Conservation (phyloP, 1,284 basidiomycete species). For the Lentinula novae-zelandiae region DNA sequence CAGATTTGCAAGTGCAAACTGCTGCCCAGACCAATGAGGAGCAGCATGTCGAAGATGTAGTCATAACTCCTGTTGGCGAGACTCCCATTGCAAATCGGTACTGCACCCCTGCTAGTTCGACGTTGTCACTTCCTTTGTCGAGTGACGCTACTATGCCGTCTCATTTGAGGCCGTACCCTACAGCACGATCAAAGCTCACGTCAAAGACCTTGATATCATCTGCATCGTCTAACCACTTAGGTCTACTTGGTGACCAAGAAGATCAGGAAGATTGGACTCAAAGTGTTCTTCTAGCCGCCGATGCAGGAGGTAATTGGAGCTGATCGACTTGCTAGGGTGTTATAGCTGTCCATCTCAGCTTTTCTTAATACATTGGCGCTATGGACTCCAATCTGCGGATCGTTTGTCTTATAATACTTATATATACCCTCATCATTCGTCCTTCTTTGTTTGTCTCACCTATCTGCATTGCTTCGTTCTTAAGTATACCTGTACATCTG, state of each 20-base stretch:
- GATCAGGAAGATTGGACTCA: conserved; percentile 55
- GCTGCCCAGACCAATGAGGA: not conserved
- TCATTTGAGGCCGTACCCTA: conserved; percentile 27
- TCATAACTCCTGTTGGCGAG: conserved; percentile 25
- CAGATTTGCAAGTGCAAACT: not conserved
- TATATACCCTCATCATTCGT: not conserved
- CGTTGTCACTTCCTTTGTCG: conserved; percentile 22
- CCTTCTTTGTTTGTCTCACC: not conserved
- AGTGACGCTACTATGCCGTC: conserved; percentile 14
- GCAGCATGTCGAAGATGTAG: not conserved
- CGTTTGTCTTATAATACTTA: not conserved
- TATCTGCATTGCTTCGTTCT: conserved; percentile 1
- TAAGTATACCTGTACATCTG: conserved; percentile 3
- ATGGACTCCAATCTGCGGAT: not conserved
- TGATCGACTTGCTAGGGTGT: not conserved
- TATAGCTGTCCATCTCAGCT: not conserved
- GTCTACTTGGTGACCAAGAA: conserved; percentile 37
- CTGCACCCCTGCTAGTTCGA: conserved; percentile 31
- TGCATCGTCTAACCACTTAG: conserved; percentile 37
- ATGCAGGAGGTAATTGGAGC: conserved; percentile 18
- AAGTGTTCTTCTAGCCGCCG: conserved; percentile 54
- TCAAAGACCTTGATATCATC: conserved; percentile 26
- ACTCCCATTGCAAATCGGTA: conserved; percentile 49
- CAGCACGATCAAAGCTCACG: conserved; percentile 18
- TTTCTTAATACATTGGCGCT: not conserved